Evolutionary conservation across 176 grass and related monocot species (phyloP).

Genomic region (Elymus sibiricus): DNA sequence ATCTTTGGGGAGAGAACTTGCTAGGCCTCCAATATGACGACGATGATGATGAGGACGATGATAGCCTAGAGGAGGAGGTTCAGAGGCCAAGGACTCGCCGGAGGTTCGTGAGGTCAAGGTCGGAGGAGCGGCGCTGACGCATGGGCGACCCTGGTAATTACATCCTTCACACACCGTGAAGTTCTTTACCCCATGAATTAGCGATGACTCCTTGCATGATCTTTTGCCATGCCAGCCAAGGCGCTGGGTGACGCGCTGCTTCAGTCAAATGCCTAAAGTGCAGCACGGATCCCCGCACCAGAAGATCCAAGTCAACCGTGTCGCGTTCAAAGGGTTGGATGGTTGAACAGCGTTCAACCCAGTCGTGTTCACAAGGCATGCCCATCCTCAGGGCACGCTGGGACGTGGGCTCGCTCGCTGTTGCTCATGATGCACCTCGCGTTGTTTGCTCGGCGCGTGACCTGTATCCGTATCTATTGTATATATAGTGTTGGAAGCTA

Average conservation of each 20-base stretch:
- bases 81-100: slow-evolving; percentile 53
- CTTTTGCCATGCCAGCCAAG: slow-evolving; percentile 12
- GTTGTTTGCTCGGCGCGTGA: background rate
- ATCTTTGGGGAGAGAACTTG: slow-evolving; percentile 81
- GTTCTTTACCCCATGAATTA: slow-evolving; percentile 36
- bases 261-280: background rate
- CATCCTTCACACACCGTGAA: slow-evolving; percentile 7
- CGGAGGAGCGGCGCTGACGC: slow-evolving; percentile 40
- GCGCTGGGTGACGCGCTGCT: background rate
- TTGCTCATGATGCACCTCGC: background rate
- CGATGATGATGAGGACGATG: slow-evolving; percentile 26
- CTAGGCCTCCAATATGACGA: slow-evolving; percentile 57
- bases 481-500: slow-evolving; percentile 14
- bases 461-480: slow-evolving; percentile 3
- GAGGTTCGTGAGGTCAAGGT: slow-evolving; percentile 57
- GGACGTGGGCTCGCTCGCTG: background rate
- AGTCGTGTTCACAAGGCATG: background rate
- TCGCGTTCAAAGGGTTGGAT: background rate
- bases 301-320: background rate
- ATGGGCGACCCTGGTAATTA: slow-evolving; percentile 15
- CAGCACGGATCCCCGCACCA: background rate
- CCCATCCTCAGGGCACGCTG: background rate
- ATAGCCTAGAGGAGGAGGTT: slow-evolving; percentile 52
- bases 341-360: background rate
- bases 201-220: slow-evolving; percentile 17